Evolutionary conservation across 139 green algal genomes (phyloP), one percentile per base, ranked within the genome.

Genomic region (Limnomonas spitsbergensis): DNA sequence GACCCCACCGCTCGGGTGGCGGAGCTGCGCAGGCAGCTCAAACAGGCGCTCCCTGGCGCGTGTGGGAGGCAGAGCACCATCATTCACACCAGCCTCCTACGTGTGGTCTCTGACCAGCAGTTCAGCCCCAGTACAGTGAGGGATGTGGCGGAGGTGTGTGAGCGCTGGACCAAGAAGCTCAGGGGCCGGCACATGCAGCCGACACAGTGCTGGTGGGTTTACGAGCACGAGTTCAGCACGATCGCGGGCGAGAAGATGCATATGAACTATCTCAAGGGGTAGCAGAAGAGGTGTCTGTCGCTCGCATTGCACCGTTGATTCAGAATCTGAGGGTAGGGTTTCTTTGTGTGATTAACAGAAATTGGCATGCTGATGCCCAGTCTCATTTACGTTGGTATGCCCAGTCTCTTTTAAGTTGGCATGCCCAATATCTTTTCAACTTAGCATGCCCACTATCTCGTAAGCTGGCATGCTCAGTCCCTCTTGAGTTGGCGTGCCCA

Each of bases 51-150:
- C 53, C 80, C 75, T 0, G 80, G 80, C 0, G 79, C 79, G 0
- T 80, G 61, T 35, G 76, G 66, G 37, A 84, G 81, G 75, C 80
- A 81, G 80, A 67, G 74, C 27, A 76, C 24, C 69, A 84, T 84
- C 69, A 81, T 84, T 32, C 80, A 84, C 69, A 78, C 75, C 38
- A 78, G 69, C 4, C 53, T 84, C 47, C 68, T 84, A 24, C 75
- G 80, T 14, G 53, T 84, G 40, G 27, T 84, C 31, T 53, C 35
- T 53, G 68, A 42, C 24, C 29, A 74, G 7, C 68, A 74, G 36
- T 24, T 74, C 29, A 74, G 68, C 36, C 29, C 3, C 6, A 32
- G 42, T 14, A 32, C 68, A 26, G 35, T 74, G 7, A 74, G 42
- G 20, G 35, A 26, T 20, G 68, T 74, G 35, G 36, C 35, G 26